Evolutionary conservation across 768 basidiomycete species (phyloP).

Genomic region (Podaxis sp.): DNA sequence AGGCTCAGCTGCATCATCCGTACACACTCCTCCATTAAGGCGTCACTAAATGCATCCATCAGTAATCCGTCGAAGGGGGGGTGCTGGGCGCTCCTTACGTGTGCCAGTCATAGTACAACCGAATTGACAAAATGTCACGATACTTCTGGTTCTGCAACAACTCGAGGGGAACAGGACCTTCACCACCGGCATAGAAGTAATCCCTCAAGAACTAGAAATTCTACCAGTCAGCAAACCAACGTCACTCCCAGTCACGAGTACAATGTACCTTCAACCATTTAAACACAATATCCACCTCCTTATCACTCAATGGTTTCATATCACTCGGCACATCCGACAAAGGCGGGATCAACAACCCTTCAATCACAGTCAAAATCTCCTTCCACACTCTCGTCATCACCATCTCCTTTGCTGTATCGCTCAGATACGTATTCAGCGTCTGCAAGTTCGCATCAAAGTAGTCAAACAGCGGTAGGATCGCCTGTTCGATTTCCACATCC

Average conservation of each 20-base stretch:
- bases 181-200: constrained; percentile 94
- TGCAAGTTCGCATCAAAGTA: constrained; percentile 95
- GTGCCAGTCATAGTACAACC: constrained; percentile 95
- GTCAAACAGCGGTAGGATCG: constrained; percentile 89
- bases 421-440: constrained; percentile 85
- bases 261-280: constrained; percentile 87
- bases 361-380: constrained; percentile 84
- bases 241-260: background rate
- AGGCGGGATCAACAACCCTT: constrained; percentile 88
- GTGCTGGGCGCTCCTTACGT: constrained; percentile 51
- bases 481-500: constrained; percentile 92
- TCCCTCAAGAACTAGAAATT: constrained; percentile 80
- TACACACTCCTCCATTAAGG: constrained; percentile 92
- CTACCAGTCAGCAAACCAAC: background rate
- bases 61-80: constrained; percentile 5
- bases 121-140: constrained; percentile 84
- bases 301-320: constrained; percentile 90
- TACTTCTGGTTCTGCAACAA: constrained; percentile 92
- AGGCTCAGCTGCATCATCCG: constrained; percentile 91
- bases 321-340: constrained; percentile 83
- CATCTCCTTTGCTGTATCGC: constrained; percentile 82
- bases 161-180: constrained; percentile 86
- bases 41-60: constrained; percentile 50
- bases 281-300: constrained; percentile 98
- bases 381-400: constrained; percentile 97